Evolutionary conservation across 2,329 filamentous ascomycete species (phyloP).

Genomic region (Colletotrichum orbiculare): DNA sequence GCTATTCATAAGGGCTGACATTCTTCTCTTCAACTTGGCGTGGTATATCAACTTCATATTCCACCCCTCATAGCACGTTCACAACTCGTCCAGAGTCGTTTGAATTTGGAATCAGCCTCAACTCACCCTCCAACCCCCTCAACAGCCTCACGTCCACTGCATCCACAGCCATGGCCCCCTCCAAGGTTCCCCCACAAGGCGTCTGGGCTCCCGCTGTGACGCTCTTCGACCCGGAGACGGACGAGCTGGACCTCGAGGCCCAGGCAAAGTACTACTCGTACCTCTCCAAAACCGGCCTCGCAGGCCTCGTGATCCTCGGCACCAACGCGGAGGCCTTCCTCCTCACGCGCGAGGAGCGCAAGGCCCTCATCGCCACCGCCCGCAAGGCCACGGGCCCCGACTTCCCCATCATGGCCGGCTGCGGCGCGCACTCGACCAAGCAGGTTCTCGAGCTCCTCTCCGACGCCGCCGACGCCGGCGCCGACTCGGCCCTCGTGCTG

Average conservation of each 20-base stretch:
- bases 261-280: slow-evolving; percentile 64
- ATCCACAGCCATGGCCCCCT: slow-evolving; percentile 13
- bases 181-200: slow-evolving; percentile 43
- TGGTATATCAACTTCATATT: not conserved
- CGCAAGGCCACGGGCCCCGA: slow-evolving; percentile 61
- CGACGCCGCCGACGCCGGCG: slow-evolving; percentile 70
- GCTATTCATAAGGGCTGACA: slow-evolving; percentile 7
- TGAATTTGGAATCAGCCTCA: not conserved
- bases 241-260: slow-evolving; percentile 58
- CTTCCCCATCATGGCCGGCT: slow-evolving; percentile 72
- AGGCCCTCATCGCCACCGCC: slow-evolving; percentile 66
- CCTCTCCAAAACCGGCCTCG: slow-evolving; percentile 60
- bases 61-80: not conserved
- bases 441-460: slow-evolving; percentile 69
- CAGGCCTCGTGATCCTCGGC: slow-evolving; percentile 64
- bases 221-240: slow-evolving; percentile 61
- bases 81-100: not conserved
- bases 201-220: slow-evolving; percentile 66
- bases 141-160: not conserved
- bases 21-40: slow-evolving; percentile 1
- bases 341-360: slow-evolving; percentile 68
- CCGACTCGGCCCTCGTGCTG: slow-evolving; percentile 70
- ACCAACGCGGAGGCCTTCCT: slow-evolving; percentile 68
- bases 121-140: not conserved
- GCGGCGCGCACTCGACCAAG: slow-evolving; percentile 71